Conservation (phyloP, 2,329 filamentous ascomycete species). For the Gremmenia infestans region DNA sequence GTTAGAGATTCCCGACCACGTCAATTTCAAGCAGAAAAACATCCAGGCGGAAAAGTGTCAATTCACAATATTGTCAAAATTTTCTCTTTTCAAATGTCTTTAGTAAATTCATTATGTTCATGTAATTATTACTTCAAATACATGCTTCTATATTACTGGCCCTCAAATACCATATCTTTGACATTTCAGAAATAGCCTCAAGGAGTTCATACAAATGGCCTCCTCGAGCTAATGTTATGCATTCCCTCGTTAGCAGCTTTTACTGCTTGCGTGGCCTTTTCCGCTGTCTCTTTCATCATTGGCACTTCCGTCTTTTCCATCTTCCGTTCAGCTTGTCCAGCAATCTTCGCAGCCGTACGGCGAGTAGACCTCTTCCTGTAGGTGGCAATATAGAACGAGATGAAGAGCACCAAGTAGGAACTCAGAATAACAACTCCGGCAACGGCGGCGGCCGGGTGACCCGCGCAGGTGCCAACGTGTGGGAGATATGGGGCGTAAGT, state of each 20-base stretch:
- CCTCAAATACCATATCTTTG: not conserved
- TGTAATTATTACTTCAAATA: no score
- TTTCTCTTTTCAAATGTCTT: no score
- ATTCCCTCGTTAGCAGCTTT: conserved; percentile 8
- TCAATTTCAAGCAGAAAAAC: no score
- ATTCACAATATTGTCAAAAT: no score
- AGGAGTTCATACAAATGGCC: conserved; percentile 1
- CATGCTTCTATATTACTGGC: not conserved
- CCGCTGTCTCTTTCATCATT: conserved; percentile 10
- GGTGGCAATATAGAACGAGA: conserved; percentile 27
- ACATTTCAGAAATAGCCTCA: no score
- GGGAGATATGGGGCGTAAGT: conserved; percentile 22
- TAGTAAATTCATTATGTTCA: no score
- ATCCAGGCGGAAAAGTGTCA: no score
- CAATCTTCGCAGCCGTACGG: conserved; percentile 38
- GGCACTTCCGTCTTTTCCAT: conserved; percentile 16
- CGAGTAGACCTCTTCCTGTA: conserved; percentile 23
- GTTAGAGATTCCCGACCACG: no score
- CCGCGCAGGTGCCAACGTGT: conserved; percentile 22
- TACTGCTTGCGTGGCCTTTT: conserved; percentile 9
- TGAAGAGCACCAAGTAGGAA: conserved; percentile 26
- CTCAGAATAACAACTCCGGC: conserved; percentile 22
- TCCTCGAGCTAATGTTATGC: conserved; percentile 13
- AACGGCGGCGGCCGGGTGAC: conserved; percentile 24
- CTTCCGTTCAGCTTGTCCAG: conserved; percentile 9